These are phyloP conservation scores for Salvia sclarea DNA, from an alignment of 305 asterid species.

Conservation along the genomic window DNA sequence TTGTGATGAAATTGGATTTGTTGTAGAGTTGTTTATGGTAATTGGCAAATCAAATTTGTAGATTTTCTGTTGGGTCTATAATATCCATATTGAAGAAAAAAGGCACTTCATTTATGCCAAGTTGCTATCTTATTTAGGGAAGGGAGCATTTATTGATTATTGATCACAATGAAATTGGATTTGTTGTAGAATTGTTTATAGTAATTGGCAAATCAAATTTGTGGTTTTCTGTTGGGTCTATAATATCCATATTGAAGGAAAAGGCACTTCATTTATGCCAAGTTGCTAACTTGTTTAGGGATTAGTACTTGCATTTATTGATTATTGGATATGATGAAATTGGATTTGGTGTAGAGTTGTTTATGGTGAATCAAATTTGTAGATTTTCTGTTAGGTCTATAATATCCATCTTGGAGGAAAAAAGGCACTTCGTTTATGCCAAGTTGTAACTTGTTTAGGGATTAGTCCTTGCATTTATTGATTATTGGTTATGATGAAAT, in stretches of 20 bases:
- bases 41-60: background rate
- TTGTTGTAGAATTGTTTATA: background rate
- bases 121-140: slow-evolving; percentile 8
- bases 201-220: slow-evolving; percentile 7
- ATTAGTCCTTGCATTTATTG: background rate
- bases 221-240: background rate
- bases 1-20: background rate
- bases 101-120: background rate
- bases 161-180: background rate
- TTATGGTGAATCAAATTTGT: background rate
- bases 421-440: no score
- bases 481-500: background rate
- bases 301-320: no score
- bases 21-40: background rate
- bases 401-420: no score
- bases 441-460: no score
- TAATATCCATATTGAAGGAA: background rate
- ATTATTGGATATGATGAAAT: background rate
- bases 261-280: background rate
- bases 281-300: slow-evolving; percentile 6
- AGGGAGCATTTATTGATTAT: no score
- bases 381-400: background rate
- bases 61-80: background rate
- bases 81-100: background rate
- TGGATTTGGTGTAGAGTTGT: background rate